Conservation (phyloP, 805 yeast genomes). For the Jamesozyma hellenica region DNA sequence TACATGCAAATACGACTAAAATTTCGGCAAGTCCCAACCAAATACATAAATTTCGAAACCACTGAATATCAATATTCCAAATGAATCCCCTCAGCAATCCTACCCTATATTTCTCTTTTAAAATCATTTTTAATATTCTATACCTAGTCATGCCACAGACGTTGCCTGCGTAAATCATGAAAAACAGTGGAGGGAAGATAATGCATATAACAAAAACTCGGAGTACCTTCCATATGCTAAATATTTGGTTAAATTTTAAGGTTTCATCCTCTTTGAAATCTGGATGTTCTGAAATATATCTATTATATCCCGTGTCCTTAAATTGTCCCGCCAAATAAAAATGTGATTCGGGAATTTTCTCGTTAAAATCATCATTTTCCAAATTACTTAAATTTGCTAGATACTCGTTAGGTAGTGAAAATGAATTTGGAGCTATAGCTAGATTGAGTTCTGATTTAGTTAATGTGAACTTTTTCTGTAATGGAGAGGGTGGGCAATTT, state of each 20-base stretch:
- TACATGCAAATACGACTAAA: constrained; percentile 30
- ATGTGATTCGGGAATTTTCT: too few species aligned
- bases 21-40: constrained; percentile 25
- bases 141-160: constrained; percentile 14
- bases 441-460: constrained; percentile 1
- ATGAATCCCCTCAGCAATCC: constrained; percentile 19
- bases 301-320: too few species aligned
- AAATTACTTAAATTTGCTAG: too few species aligned
- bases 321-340: too few species aligned
- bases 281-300: constrained; percentile 8
- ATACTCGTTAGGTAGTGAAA: not conserved
- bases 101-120: constrained; percentile 14
- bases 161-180: constrained; percentile 16
- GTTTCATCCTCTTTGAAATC: too few species aligned
- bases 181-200: constrained; percentile 22
- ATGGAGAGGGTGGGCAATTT: too few species aligned
- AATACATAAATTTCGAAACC: constrained; percentile 26
- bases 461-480: not conserved
- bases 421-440: not conserved
- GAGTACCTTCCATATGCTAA: constrained; percentile 14
- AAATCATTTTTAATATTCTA: constrained; percentile 14
- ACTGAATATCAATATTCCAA: constrained; percentile 21
- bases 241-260: too few species aligned
- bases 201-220: constrained; percentile 12
- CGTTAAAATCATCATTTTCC: too few species aligned